Percentiles rank a stretch among this genome's conserved stretches.
These are phyloP conservation scores for Pyrenophora tritici-repentis DNA, from an alignment of 2,329 filamentous ascomycete species.

Conservation along the genomic window DNA sequence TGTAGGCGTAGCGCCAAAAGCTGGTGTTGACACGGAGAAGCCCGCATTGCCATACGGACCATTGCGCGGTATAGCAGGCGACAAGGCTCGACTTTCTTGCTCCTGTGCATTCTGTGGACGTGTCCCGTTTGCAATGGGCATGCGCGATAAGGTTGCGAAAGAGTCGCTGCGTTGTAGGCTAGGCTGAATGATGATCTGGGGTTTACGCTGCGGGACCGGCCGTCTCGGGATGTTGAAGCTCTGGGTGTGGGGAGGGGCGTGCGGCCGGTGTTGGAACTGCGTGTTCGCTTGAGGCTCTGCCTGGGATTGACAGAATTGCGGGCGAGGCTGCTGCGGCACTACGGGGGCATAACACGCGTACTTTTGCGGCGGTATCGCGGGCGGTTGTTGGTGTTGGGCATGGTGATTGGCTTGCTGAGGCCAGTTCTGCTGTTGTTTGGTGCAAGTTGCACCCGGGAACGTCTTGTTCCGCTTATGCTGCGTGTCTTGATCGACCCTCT, in stretches of 20 bases:
- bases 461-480: slow-evolving; percentile 34
- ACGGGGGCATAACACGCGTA: slow-evolving; percentile 29
- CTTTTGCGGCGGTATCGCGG: slow-evolving; percentile 29
- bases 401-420: slow-evolving; percentile 20
- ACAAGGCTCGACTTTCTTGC: slow-evolving; percentile 10
- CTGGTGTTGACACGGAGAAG: slow-evolving; percentile 38
- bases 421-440: slow-evolving; percentile 19
- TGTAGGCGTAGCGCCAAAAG: slow-evolving; percentile 29
- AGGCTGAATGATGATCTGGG: slow-evolving; percentile 36
- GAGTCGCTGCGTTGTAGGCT: slow-evolving; percentile 39
- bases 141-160: slow-evolving; percentile 41
- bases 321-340: slow-evolving; percentile 9
- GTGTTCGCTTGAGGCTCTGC: slow-evolving; percentile 14
- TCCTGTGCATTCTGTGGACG: slow-evolving; percentile 23
- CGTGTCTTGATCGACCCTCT: slow-evolving; percentile 32
- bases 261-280: slow-evolving; percentile 20
- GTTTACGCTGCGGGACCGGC: slow-evolving; percentile 32
- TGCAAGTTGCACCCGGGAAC: slow-evolving; percentile 32
- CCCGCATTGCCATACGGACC: slow-evolving; percentile 31
- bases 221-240: slow-evolving; percentile 36
- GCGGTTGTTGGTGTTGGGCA: slow-evolving; percentile 19
- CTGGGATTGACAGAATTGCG: slow-evolving; percentile 8
- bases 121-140: slow-evolving; percentile 43
- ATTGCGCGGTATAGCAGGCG: slow-evolving; percentile 24
- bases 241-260: slow-evolving; percentile 24